Evolutionary conservation across 371 early-diverging fungal species (phyloP).

Genomic region (Blastocladiella emersonii): DNA sequence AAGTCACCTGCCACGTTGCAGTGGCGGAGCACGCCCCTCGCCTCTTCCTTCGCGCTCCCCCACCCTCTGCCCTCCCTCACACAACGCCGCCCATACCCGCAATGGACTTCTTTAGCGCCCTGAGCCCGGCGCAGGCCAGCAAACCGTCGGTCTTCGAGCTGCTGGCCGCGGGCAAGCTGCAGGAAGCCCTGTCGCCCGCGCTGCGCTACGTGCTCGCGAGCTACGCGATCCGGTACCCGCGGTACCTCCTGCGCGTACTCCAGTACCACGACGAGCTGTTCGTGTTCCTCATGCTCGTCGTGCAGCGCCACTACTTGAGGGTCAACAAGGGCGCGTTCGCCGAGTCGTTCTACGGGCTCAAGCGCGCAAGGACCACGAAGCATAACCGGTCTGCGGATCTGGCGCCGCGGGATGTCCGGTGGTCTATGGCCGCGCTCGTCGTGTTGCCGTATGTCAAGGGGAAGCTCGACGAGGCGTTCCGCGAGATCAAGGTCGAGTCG

Average conservation of each 20-base stretch:
- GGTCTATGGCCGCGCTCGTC: conserved; percentile 54
- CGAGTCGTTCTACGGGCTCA: conserved; percentile 83
- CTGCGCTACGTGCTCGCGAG: conserved; percentile 71
- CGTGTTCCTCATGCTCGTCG: conserved; percentile 53
- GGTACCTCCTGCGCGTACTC: conserved; percentile 57
- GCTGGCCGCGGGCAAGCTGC: conserved; percentile 66
- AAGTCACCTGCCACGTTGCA: too few relatives aligned
- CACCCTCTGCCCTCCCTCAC: too few relatives aligned
- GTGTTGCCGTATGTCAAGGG: conserved; percentile 50
- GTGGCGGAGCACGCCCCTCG: too few relatives aligned
- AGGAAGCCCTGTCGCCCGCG: conserved; percentile 70
- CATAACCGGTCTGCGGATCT: conserved; percentile 15
- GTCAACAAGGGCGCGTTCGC: conserved; percentile 74
- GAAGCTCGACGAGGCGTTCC: conserved; percentile 57
- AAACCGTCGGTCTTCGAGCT: conserved; percentile 77
- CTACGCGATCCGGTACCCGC: conserved; percentile 81
- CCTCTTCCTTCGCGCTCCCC: too few relatives aligned
- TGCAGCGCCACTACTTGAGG: conserved; percentile 68
- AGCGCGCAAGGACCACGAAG: conserved; percentile 34
- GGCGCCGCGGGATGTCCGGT: conserved; percentile 32
- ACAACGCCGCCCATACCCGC: too few relatives aligned
- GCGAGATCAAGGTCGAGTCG: conserved; percentile 46
- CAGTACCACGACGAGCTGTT: conserved; percentile 68
- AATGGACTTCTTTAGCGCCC: background rate
- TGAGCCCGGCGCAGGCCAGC: background rate